These are phyloP conservation scores for Cystobasidium onofrii DNA, from an alignment of 768 basidiomycete species.

Conservation along the genomic window DNA sequence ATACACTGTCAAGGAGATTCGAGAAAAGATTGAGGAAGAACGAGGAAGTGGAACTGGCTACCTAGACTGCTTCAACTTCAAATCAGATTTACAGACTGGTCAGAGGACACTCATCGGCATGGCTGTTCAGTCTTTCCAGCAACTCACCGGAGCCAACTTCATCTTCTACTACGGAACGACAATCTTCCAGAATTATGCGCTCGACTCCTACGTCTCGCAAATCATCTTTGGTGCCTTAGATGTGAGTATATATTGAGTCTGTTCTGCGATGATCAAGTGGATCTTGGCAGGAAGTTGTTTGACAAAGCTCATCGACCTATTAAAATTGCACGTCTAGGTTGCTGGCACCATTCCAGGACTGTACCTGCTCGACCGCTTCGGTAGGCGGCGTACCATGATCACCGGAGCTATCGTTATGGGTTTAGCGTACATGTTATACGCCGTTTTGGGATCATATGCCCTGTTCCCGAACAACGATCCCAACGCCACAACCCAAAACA, in stretches of 20 bases:
- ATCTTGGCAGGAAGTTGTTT: too few species aligned
- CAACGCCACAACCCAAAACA: neutral
- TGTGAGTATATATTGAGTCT: neutral
- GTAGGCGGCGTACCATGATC: slow-evolving; percentile 32
- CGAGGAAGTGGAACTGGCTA: neutral
- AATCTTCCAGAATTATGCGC: slow-evolving; percentile 18
- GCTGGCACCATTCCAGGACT: slow-evolving; percentile 26
- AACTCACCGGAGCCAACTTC: slow-evolving; percentile 32
- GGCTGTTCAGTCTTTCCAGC: slow-evolving; percentile 31
- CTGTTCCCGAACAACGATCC: slow-evolving; percentile 34
- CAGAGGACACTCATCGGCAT: slow-evolving; percentile 29
- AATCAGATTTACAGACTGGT: slow-evolving; percentile 15
- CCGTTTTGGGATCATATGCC: slow-evolving; percentile 15
- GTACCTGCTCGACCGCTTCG: slow-evolving; percentile 30
- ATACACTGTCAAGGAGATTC: slow-evolving; percentile 27
- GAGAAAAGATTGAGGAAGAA: slow-evolving; percentile 25
- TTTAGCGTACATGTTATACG: slow-evolving; percentile 18
- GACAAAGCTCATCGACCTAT: too few species aligned
- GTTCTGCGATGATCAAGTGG: too few species aligned
- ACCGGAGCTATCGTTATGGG: slow-evolving; percentile 33
- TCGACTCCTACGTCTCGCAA: slow-evolving; percentile 30
- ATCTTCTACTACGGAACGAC: slow-evolving; percentile 28
- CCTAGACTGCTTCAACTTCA: slow-evolving; percentile 34
- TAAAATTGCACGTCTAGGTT: neutral
- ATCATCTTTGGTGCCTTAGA: slow-evolving; percentile 31